phyloP scores from a whole-genome alignment of 306 rosid genomes.

The Gastrolobium bilobum region DNA sequence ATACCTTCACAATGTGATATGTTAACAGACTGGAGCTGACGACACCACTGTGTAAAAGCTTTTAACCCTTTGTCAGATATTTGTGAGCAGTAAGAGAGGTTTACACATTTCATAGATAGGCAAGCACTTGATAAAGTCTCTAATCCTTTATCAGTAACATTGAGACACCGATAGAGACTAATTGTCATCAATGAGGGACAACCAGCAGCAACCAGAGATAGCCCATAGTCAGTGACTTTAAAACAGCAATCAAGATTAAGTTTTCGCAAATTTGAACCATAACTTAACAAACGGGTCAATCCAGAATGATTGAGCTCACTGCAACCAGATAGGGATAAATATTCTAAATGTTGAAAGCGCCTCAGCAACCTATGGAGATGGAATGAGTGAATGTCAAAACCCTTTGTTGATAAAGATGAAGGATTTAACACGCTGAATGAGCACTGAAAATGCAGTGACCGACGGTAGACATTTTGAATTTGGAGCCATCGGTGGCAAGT shows the following conservation, averaged over 20 bases:
- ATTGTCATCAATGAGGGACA: constrained; percentile 57
- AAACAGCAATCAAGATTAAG: constrained; percentile 66
- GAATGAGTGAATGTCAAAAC: constrained; percentile 45
- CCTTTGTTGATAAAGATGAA: constrained; percentile 45
- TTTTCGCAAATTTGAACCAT: constrained; percentile 63
- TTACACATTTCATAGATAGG: constrained; percentile 57
- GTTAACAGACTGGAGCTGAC: constrained; percentile 58
- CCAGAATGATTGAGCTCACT: constrained; percentile 60
- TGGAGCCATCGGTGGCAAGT: constrained; percentile 69
- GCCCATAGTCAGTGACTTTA: constrained; percentile 63
- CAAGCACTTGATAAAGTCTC: constrained; percentile 58
- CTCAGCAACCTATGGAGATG: constrained; percentile 60
- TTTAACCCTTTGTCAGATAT: constrained; percentile 65
- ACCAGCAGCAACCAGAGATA: constrained; percentile 59
- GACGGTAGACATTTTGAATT: constrained; percentile 62
- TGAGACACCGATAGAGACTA: constrained; percentile 65
- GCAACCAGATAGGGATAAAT: constrained; percentile 71
- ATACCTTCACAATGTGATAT: constrained; percentile 58
- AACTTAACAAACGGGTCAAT: constrained; percentile 55
- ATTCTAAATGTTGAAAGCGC: constrained; percentile 69
- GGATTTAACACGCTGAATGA: constrained; percentile 54
- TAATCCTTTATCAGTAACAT: constrained; percentile 62
- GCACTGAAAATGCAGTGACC: constrained; percentile 63
- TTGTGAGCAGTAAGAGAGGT: constrained; percentile 60
- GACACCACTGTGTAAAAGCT: constrained; percentile 56